Evolutionary conservation across 345 rosid species (phyloP).

Genomic region (Lenwebbia sp.): DNA sequence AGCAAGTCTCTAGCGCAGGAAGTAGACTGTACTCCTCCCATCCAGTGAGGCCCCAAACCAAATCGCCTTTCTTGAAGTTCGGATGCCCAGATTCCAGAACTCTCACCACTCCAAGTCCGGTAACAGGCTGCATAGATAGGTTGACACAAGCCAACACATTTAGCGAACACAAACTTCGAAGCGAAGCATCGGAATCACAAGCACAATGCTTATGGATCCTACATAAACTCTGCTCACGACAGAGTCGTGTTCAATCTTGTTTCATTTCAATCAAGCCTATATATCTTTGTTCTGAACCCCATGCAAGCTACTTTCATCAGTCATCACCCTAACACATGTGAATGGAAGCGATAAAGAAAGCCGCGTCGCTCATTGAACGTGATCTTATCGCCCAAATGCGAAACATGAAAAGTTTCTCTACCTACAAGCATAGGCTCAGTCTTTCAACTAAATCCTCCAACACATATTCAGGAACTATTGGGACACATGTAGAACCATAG

Average conservation of each 20-base stretch:
- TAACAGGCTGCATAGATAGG: slow-evolving; percentile 22
- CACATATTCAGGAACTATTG: background rate
- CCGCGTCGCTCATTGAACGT: background rate
- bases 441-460: background rate
- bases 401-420: background rate
- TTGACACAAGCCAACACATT: background rate
- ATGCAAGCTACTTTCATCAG: background rate
- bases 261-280: background rate
- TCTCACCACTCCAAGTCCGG: background rate
- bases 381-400: background rate
- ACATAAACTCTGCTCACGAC: background rate
- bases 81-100: background rate
- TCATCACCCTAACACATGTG: background rate
- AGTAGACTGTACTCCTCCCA: background rate
- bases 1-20: background rate
- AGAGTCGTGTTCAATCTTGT: background rate
- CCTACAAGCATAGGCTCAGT: background rate
- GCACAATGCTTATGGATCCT: background rate
- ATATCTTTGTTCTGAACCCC: background rate
- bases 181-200: background rate
- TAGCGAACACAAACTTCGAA: rapidly evolving
- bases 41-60: background rate
- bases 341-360: background rate
- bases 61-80: background rate
- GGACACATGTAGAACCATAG: background rate